Base-by-base conservation (phyloP, 805 yeast species). In the Candida ulmi region DNA sequence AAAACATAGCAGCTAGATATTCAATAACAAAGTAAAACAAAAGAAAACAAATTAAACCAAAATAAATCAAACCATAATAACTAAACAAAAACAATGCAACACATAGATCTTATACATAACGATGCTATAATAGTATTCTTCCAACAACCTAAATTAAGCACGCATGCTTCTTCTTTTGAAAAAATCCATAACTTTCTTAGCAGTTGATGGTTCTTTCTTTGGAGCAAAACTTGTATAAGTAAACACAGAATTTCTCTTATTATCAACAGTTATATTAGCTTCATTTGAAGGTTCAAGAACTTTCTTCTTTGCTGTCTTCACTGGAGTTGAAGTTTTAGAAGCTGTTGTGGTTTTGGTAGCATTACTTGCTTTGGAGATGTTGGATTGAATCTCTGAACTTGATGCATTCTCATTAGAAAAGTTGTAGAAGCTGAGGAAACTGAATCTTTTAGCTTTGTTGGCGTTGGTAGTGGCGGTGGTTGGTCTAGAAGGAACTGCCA, bases 171-270 rank as follows among this genome's bases (percentile, higher is more conserved):
- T 74, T 61, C 90, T 72, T 56, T 81, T 81, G 66, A 83, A 82
- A 57, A 83, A 83, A 58, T 82, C 90, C 72, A 83, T 76, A 9
- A 83, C 88, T 51, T 78, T 78, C 55, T 80, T 77, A 5, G 93
- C 88, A 2, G 93, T 82, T 35, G 88, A 80, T 17, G 79, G 77
- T 48, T 80, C 86, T 48, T 73, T 77, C 39, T 51, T 57, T 38
- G 50, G 56, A 33, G 48, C 54, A 39, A 55, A 52, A 37, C 54
- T 53, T 21, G 57, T 50, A 32, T 55, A 54, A 2, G 44, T 49
- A 17, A 48, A 43, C 0, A 38, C 35, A 3, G 52, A 40, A 23
- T 47, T 49, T 37, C 41, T 36, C 17, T 49, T 45, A 42, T 21
- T 21, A 17, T 28, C 35, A 17, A 8, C 38, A 26, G 36, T 30